Base-by-base conservation (phyloP, 176 grass and related monocot species). In the Oryza longistaminata region DNA sequence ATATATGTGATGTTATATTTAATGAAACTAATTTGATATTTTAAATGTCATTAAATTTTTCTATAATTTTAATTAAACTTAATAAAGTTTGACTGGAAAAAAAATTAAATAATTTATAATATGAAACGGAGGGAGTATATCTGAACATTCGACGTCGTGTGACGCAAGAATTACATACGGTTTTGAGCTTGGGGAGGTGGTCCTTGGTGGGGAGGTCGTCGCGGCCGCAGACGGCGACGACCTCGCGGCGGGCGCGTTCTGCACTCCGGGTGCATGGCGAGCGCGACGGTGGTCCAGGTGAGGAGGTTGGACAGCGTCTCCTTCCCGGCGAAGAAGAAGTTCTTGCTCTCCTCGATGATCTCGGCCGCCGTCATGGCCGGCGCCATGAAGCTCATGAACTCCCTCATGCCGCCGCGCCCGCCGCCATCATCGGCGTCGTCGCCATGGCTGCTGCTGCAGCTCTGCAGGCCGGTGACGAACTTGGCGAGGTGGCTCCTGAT, bases 221-320 rank as follows among this genome's bases (percentile, higher is more conserved):
- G 42, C 42, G 29, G n/a, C 96, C 96, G 66, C 92, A 95, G 21
- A 99, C 93, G 67, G 40, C 68, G 53, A 92, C 11, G 75, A 99
- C 93, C 91, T 99, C 96, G 78, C 10, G 74, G 78, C 96, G 91
- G 27, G 90, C 96, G 21, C 68, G 89, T 26, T 96, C 81, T 99
- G 96, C 96, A 99, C 15, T 94, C 94, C 16, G 90, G 93, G 79
- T 99, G 93, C 96, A 99, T 94, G 78, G 96, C 91, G 45, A 99
- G 93, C 24, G 91, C 83, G 74, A 99, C 91, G 64, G 96, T 96
- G 2, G 93, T 82, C 96, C 96, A 99, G 46, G 91, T 92, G 71
- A 99, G 85, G 65, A 99, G 90, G 72, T 81, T 99, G 17, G 84
- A 79, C 6, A 92, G 82, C 9, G 96, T 96, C 82, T 99, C 93